Base-by-base conservation (phyloP, 164 flowering plant species). In the Vitis rupestris region DNA sequence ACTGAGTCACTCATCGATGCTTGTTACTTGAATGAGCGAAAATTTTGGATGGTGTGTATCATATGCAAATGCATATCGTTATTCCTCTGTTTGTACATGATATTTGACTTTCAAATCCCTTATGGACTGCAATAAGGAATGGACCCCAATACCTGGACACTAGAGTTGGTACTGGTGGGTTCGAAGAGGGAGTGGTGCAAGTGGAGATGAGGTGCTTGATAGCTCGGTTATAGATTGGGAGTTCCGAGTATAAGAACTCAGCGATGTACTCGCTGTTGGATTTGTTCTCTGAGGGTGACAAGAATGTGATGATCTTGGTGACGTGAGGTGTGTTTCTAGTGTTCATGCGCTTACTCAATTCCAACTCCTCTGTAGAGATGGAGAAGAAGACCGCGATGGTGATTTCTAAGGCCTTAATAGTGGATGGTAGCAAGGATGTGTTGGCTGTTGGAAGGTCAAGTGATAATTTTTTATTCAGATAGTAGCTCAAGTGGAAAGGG, bases 301-400 rank as follows among this genome's bases (percentile, higher is more conserved):
- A 94, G 85, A 87, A 91, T 65, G 93, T 94, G 6, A 51, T 86
- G 75, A 90, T 91, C 4, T 89, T 95, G 8, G 97, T 92, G 8
- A 92, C 91, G 0, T 96, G 90, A 64, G 99, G 97, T 1, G 78
- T 80, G 8, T 90, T 94, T 15, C 92, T 93, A 0, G 92, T 90
- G 12, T 79, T 92, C 0, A 91, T 84, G 10, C 76, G 81, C 10
- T 60, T 86, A 50, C 81, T 94, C 11, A 97, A 94, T 70, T 87
- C 90, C 17, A 84, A 82, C 58, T 76, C 75, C 50, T 17, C 1
- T 17, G 17, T 64, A 50, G 98, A 90, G 59, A 75, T 90, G 61
- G 88, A 85, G 65, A 98, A 92, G 78, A 88, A 86, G 65, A 72
- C 91, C 0, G 92, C 91, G 12, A 73, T 81, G 0, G 95, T 87